phyloP scores from a whole-genome alignment of 2,329 filamentous ascomycete species.

The Aciculosporium take region DNA sequence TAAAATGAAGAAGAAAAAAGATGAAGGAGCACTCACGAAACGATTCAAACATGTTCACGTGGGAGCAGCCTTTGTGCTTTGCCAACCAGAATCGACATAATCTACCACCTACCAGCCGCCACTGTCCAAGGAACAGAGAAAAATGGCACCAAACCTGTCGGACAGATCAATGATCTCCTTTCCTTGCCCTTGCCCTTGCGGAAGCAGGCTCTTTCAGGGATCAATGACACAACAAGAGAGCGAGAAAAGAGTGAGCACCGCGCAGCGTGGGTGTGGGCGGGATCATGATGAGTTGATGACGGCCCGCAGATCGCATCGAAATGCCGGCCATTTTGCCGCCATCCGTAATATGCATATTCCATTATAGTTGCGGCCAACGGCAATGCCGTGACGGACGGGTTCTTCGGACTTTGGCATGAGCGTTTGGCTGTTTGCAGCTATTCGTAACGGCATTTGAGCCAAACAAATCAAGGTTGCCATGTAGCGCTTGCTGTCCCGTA shows the following conservation, averaged over 20 bases:
- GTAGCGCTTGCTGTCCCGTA: background rate
- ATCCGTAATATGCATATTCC: background rate
- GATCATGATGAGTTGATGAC: slow-evolving; percentile 4
- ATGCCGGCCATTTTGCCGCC: background rate
- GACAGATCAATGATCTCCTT: background rate
- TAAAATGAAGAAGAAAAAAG: background rate
- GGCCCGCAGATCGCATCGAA: slow-evolving; percentile 3
- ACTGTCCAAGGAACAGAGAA: background rate
- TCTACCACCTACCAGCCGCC: background rate
- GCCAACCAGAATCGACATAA: background rate
- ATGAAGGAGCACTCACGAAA: background rate
- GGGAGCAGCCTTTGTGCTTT: background rate
- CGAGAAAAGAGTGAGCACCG: background rate
- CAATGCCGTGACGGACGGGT: background rate
- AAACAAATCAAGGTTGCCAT: background rate
- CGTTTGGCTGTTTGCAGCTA: background rate
- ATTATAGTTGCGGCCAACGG: background rate
- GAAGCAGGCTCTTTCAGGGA: background rate
- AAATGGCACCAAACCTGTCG: background rate
- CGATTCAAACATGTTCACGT: too few species aligned
- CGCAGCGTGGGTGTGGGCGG: background rate
- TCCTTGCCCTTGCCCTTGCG: too few species aligned
- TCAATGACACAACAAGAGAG: background rate
- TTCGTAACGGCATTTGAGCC: background rate
- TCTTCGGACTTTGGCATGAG: background rate